Percentiles rank a stretch among this genome's conserved stretches.
phyloP scores from a whole-genome alignment of 306 rosid genomes.

The Trifolium fragiferum region DNA sequence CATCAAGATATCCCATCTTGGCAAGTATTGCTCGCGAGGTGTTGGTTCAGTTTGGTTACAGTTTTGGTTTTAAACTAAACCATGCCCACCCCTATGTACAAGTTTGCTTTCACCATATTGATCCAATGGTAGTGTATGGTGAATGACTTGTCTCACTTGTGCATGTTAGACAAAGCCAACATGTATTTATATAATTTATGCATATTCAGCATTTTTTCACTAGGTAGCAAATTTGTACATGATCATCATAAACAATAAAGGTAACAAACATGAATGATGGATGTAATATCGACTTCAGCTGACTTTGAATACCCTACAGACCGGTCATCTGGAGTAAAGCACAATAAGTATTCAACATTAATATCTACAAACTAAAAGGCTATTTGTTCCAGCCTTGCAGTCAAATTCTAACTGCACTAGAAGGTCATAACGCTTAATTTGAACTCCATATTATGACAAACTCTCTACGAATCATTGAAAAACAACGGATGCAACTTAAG shows the following conservation, averaged over 20 bases:
- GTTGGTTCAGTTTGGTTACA: too few relatives aligned
- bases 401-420: background rate
- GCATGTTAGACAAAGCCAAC: too few relatives aligned
- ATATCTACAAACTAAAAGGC: conserved; percentile 17
- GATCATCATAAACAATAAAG: background rate
- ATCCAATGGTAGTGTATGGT: too few relatives aligned
- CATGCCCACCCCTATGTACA: too few relatives aligned
- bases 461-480: background rate
- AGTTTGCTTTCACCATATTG: too few relatives aligned
- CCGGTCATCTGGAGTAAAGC: background rate
- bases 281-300: background rate
- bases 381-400: conserved; percentile 8
- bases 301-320: background rate
- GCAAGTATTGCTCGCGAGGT: too few relatives aligned
- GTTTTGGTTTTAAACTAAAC: too few relatives aligned
- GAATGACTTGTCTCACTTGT: too few relatives aligned
- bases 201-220: background rate
- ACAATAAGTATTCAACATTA: background rate
- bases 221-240: background rate
- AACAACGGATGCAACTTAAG: too few relatives aligned
- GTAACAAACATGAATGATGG: conserved; percentile 7
- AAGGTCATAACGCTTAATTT: background rate
- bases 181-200: background rate
- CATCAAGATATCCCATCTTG: too few relatives aligned
- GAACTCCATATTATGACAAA: conserved; percentile 8